A percentile compares a stretch with the other conserved stretches of the same genome.
phyloP scores from a whole-genome alignment of 306 rosid species.

The Medicago arabica region DNA sequence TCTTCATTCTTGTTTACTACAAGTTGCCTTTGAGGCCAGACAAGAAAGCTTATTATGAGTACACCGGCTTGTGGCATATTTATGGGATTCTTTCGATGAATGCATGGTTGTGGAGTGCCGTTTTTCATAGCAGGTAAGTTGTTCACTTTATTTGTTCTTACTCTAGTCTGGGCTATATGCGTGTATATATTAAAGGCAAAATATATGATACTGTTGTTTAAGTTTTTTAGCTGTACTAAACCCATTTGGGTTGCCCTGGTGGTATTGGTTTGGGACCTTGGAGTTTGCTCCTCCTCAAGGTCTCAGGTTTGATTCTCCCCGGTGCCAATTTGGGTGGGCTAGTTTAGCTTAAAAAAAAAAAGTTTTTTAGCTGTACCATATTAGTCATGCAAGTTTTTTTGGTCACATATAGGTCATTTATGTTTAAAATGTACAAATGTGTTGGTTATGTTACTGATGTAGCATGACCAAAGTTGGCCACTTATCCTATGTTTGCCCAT shows the following conservation, averaged over 20 bases:
- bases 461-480: neutral
- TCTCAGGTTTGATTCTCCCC: too few species aligned
- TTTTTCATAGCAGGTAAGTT: slow-evolving; percentile 88
- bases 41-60: slow-evolving; percentile 82
- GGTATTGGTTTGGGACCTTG: too few species aligned
- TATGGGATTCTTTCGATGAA: slow-evolving; percentile 87
- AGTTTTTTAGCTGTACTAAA: neutral
- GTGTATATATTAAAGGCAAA: neutral
- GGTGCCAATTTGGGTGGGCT: too few species aligned
- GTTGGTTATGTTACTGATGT: neutral
- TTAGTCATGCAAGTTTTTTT: neutral
- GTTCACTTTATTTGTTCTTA: slow-evolving; percentile 27
- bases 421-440: neutral
- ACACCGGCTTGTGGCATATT: slow-evolving; percentile 91
- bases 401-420: neutral
- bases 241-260: too few species aligned
- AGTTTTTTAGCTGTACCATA: neutral
- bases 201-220: neutral
- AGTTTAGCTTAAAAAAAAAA: too few species aligned
- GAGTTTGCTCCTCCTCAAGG: too few species aligned
- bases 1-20: slow-evolving; percentile 90
- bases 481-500: neutral
- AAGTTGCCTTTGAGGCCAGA: slow-evolving; percentile 72
- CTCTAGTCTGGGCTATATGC: neutral
- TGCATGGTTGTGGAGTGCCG: slow-evolving; percentile 93